Evolutionary conservation across 208 protist genomes (phyloP).

Genomic region (Leishmania tarentolae): DNA sequence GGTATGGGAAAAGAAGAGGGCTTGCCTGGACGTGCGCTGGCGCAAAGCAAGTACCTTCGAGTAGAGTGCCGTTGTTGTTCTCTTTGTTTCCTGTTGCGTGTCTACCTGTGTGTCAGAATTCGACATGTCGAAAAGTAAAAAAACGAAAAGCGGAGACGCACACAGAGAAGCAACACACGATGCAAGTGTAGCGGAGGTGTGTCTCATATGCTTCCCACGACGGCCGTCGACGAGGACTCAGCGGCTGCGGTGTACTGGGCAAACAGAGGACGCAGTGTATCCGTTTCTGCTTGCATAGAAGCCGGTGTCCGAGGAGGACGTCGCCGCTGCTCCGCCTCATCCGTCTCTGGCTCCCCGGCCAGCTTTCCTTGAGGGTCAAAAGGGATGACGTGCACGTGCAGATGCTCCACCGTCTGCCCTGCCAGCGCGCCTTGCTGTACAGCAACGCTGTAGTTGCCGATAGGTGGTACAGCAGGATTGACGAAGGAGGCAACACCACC

Average conservation of each 20-base stretch:
- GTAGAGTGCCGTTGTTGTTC: background rate
- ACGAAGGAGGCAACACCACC: background rate
- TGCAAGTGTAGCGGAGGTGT: background rate
- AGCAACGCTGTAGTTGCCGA: conserved; percentile 68
- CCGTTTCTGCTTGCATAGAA: conserved; percentile 67
- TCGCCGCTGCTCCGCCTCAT: conserved; percentile 56
- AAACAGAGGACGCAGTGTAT: conserved; percentile 50
- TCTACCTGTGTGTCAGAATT: background rate
- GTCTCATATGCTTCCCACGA: background rate
- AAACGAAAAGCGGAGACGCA: background rate
- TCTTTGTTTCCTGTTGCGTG: background rate
- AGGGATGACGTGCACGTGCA: conserved; percentile 86
- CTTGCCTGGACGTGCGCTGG: no score
- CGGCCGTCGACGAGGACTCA: background rate
- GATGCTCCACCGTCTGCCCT: conserved; percentile 82
- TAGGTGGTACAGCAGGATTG: background rate
- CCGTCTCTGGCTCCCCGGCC: conserved; percentile 69
- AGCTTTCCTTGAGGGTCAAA: conserved; percentile 72
- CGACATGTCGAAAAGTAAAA: background rate
- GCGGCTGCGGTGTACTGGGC: conserved; percentile 15
- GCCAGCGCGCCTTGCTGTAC: conserved; percentile 75
- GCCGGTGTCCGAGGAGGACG: conserved; percentile 45
- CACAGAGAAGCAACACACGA: background rate
- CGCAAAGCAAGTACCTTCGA: background rate
- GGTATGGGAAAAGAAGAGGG: background rate